These are phyloP conservation scores for Magnusiomyces magnusii DNA, from an alignment of 1,139 yeast species.

Conservation along the genomic window DNA sequence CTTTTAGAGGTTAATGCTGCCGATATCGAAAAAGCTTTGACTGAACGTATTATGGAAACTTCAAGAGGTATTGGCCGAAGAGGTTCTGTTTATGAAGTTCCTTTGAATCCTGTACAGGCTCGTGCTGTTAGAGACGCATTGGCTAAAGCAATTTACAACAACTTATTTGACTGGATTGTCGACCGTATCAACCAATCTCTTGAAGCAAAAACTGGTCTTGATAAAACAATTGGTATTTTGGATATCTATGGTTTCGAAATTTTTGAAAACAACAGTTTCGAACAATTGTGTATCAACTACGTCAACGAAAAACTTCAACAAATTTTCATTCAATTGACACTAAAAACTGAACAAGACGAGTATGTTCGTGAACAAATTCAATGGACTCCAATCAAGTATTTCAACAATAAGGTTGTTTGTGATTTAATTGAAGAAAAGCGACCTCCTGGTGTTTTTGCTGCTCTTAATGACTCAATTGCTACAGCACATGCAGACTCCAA, in stretches of 20 bases:
- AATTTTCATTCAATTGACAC: constrained; percentile 88
- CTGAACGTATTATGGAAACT: constrained; percentile 83
- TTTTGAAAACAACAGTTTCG: constrained; percentile 93
- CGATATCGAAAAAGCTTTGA: constrained; percentile 57
- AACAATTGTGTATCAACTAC: constrained; percentile 93
- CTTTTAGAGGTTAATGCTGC: constrained; percentile 72
- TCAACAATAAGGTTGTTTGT: constrained; percentile 94
- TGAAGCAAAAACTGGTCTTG: constrained; percentile 42
- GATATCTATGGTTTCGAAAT: constrained; percentile 99
- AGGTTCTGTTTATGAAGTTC: constrained; percentile 93
- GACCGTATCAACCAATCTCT: constrained; percentile 78
- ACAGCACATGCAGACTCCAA: constrained; percentile 97
- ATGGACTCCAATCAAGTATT: constrained; percentile 97
- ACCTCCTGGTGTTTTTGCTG: constrained; percentile 97
- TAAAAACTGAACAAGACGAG: constrained; percentile 96
- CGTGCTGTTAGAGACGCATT: constrained; percentile 91
- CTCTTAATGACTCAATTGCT: constrained; percentile 93
- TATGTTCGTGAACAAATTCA: constrained; percentile 90
- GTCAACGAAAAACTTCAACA: constrained; percentile 97
- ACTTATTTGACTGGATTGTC: constrained; percentile 97
- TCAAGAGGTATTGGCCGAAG: constrained; percentile 60
- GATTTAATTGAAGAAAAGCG: constrained; percentile 90
- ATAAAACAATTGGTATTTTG: constrained; percentile 82
- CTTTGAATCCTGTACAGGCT: constrained; percentile 87
- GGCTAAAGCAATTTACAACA: constrained; percentile 90